Conservation (phyloP, 2,329 filamentous ascomycete species). For the Myrmaecium sp. region DNA sequence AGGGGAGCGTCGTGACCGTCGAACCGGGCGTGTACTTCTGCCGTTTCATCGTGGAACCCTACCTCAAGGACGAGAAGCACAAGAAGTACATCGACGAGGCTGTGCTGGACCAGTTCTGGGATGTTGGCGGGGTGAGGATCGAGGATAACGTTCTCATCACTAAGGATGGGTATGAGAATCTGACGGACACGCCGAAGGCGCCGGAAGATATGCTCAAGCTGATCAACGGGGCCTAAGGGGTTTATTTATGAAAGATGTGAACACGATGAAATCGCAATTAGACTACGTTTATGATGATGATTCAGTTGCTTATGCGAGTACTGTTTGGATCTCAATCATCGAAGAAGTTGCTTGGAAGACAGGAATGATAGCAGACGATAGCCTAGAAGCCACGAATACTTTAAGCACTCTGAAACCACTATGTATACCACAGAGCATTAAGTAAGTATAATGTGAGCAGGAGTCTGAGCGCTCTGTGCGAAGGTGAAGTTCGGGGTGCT, state of each 20-base stretch:
- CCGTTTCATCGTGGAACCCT: conserved; percentile 53
- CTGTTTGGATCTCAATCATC: too few relatives aligned
- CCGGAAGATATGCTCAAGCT: conserved; percentile 48
- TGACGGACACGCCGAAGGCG: conserved; percentile 66
- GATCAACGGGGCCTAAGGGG: conserved; percentile 27
- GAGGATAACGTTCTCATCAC: conserved; percentile 83
- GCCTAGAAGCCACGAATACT: too few relatives aligned
- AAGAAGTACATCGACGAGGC: conserved; percentile 47
- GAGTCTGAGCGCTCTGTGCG: too few relatives aligned
- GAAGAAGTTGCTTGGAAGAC: too few relatives aligned
- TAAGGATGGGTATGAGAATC: conserved; percentile 60
- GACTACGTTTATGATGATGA: too few relatives aligned
- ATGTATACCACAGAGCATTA: too few relatives aligned
- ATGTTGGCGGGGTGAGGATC: conserved; percentile 76
- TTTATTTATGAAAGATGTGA: background rate
- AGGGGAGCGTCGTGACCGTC: conserved; percentile 75
- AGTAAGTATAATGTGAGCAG: too few relatives aligned
- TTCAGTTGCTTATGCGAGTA: too few relatives aligned
- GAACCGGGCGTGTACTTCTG: conserved; percentile 83
- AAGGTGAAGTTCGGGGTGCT: too few relatives aligned
- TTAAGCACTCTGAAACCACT: too few relatives aligned
- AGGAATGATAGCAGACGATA: too few relatives aligned
- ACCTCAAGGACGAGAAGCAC: conserved; percentile 44
- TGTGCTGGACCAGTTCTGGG: conserved; percentile 52
- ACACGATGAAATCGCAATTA: background rate